Base-by-base conservation (phyloP, 257 asterid genomes). In the Vinca minor region DNA sequence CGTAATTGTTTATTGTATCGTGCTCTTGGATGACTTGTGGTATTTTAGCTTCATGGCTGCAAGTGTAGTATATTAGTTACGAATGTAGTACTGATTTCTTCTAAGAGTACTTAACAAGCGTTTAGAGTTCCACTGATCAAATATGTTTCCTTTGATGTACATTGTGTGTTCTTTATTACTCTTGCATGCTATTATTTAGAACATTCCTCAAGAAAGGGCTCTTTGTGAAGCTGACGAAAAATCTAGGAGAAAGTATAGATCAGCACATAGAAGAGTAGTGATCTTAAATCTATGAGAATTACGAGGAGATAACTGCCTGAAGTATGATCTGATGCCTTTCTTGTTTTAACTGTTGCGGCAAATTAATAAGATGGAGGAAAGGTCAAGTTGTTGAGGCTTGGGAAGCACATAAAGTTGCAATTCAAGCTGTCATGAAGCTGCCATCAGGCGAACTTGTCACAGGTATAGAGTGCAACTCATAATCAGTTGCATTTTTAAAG, bases 371-470 rank as follows among this genome's bases (percentile, higher is more conserved):
- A 69, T 93, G 99, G 99, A 89, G 82, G 75, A 90, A 75, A 64
- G 97, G 87, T 68, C 84, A 87, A 65, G 83, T 77, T 69, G 81
- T 85, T 71, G 97, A 85, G 71, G 81, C 69, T 25, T 77, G 80
- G 96, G 99, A 93, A 80, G 96, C 95, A 69, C 97, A 93, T 73
- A 81, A 80, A 69, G 71, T 85, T 62, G 83, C 99, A 39, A 75
- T 87, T 76, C 99, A 93, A 80, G 82, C 97, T 65, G 70, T 89
- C 77, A 69, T 84, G 62, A 89, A 74, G 79, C 76, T 89, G 72
- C 94, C 99, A 63, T 85, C 97, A 14, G 96, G 99, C 44, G 96
- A 85, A 79, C 82, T 93, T 76, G 91, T 83, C 42, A 89, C 99
- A 73, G 97, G 98, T 84, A 64, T 45, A 56, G 38, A 14, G n/a